Percentiles rank a stretch among this genome's conserved stretches.
Conservation (phyloP, 441 rosid species). For the Pelargonium australe region DNA sequence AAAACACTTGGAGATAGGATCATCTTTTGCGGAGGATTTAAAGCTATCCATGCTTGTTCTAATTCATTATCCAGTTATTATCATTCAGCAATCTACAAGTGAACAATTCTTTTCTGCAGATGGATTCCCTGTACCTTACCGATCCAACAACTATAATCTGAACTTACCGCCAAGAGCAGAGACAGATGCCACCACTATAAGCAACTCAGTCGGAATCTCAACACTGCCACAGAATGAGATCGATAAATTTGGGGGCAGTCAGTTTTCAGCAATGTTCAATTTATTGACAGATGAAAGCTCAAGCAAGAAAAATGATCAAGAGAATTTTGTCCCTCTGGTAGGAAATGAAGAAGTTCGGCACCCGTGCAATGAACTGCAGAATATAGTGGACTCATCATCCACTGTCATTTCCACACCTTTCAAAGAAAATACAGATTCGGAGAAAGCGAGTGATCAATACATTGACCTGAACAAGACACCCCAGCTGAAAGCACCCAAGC, state of each 20-base stretch:
- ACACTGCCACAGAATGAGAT: slow-evolving; percentile 32
- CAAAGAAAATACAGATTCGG: slow-evolving; percentile 30
- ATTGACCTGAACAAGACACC: slow-evolving; percentile 59
- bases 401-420: slow-evolving; percentile 31
- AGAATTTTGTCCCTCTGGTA: slow-evolving; percentile 16
- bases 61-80: slow-evolving; percentile 9
- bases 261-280: slow-evolving; percentile 13
- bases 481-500: slow-evolving; percentile 51
- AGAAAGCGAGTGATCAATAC: slow-evolving; percentile 25
- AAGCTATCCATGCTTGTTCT: not conserved
- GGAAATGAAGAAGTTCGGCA: slow-evolving; percentile 25
- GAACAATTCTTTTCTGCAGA: slow-evolving; percentile 37
- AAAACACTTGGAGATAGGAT: not conserved
- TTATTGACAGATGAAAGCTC: slow-evolving; percentile 17
- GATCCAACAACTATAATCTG: slow-evolving; percentile 33
- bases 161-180: slow-evolving; percentile 45
- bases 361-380: slow-evolving; percentile 30
- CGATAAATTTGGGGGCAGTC: slow-evolving; percentile 22
- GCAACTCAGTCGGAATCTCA: slow-evolving; percentile 29
- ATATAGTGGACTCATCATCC: slow-evolving; percentile 38
- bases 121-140: slow-evolving; percentile 37
- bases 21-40: slow-evolving; percentile 4
- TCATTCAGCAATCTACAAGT: not conserved
- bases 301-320: slow-evolving; percentile 30
- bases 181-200: slow-evolving; percentile 29